Conservation (phyloP, 1,284 basidiomycete genomes). For the Wolfiporia cocos region DNA sequence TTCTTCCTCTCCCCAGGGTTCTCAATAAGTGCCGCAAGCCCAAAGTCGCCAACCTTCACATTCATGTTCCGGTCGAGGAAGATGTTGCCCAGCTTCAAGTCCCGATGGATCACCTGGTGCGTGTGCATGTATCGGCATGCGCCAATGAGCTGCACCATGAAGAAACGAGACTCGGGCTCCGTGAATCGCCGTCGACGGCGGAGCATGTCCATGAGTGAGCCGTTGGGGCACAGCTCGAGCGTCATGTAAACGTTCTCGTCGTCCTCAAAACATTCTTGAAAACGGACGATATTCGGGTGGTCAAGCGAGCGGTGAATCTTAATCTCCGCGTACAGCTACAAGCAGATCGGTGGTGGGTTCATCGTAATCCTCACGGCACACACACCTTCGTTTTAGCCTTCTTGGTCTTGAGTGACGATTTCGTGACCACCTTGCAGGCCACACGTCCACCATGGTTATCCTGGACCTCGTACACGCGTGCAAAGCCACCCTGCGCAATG, state of each 20-base stretch:
- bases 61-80: constrained; percentile 93
- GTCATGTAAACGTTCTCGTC: constrained; percentile 96
- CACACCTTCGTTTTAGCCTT: constrained; percentile 88
- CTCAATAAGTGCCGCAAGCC: constrained; percentile 94
- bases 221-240: constrained; percentile 88
- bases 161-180: constrained; percentile 90
- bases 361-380: neutral
- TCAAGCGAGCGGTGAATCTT: constrained; percentile 92
- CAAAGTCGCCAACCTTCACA: constrained; percentile 96
- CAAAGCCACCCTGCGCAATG: constrained; percentile 73
- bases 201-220: constrained; percentile 89
- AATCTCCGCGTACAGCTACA: constrained; percentile 93
- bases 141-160: constrained; percentile 91
- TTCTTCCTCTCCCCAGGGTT: constrained; percentile 96
- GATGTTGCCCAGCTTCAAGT: constrained; percentile 93
- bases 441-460: constrained; percentile 57
- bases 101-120: constrained; percentile 94
- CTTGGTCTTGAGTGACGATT: constrained; percentile 79
- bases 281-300: constrained; percentile 91
- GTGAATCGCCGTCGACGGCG: constrained; percentile 84
- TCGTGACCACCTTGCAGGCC: constrained; percentile 89
- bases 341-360: neutral
- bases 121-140: constrained; percentile 97
- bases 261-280: constrained; percentile 96
- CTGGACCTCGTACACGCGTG: constrained; percentile 85